Conservation (phyloP, 805 yeast species). For the Suhomyces canberraensis region DNA sequence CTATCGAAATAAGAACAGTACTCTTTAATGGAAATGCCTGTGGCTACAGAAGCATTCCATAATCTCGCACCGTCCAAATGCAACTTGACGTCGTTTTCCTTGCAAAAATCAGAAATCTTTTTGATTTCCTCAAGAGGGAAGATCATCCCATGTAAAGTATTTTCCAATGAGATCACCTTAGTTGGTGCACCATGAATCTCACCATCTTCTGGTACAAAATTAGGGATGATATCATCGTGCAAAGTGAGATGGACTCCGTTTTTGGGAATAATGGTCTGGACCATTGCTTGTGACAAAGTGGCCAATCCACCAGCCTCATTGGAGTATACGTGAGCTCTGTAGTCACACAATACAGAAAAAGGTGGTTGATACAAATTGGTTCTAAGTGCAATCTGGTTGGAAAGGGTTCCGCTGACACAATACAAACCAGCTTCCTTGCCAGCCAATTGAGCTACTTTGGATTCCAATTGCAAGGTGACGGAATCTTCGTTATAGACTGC, state of each 20-base stretch:
- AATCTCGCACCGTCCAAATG: constrained; percentile 94
- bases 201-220: constrained; percentile 66
- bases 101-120: constrained; percentile 69
- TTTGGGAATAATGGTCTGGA: constrained; percentile 71
- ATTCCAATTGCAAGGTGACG: constrained; percentile 63
- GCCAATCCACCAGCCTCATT: constrained; percentile 93
- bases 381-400: constrained; percentile 84
- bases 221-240: constrained; percentile 65
- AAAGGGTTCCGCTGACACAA: constrained; percentile 86
- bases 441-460: constrained; percentile 59
- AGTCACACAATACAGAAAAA: constrained; percentile 76
- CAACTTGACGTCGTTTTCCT: constrained; percentile 51
- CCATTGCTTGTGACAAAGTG: constrained; percentile 88
- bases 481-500: constrained; percentile 82
- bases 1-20: constrained; percentile 80
- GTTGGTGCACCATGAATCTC: constrained; percentile 91
- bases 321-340: constrained; percentile 76
- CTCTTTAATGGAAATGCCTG: constrained; percentile 64
- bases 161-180: constrained; percentile 76
- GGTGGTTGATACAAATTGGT: constrained; percentile 82
- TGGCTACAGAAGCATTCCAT: constrained; percentile 82
- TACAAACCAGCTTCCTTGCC: constrained; percentile 80
- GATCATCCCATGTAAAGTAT: constrained; percentile 81
- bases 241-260: constrained; percentile 76
- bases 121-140: constrained; percentile 76